phyloP scores from a whole-genome alignment of 257 asterid genomes.

The Perilla frutescens region DNA sequence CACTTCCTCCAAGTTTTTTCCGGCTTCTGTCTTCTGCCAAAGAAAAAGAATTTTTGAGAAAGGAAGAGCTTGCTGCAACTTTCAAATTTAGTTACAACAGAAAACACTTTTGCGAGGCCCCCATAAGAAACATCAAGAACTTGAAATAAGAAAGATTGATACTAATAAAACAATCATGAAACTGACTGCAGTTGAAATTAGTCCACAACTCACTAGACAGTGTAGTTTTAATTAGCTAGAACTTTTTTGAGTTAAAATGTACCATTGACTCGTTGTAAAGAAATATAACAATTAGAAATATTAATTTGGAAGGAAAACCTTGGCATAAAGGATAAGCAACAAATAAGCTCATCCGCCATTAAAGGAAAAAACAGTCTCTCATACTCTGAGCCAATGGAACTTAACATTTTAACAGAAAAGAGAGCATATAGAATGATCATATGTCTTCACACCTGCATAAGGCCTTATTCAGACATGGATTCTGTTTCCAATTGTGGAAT shows the following conservation, averaged over 20 bases:
- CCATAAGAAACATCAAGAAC: not conserved
- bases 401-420: not conserved
- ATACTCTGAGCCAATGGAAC: not conserved
- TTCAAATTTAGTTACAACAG: constrained; percentile 1
- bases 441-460: not conserved
- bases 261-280: not conserved
- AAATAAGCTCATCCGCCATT: not conserved
- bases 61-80: constrained; percentile 1
- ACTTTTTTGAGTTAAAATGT: not conserved
- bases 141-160: not conserved
- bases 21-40: constrained; percentile 65
- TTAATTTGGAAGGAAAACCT: not conserved
- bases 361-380: not conserved
- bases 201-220: not conserved
- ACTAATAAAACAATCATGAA: not conserved
- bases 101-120: not conserved
- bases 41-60: not conserved
- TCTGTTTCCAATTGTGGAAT: not conserved
- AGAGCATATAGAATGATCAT: not conserved
- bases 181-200: not conserved
- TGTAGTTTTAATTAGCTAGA: not conserved
- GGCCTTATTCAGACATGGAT: not conserved
- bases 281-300: not conserved
- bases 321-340: not conserved
- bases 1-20: constrained; percentile 53